Conservation (phyloP, 208 protist species). For the Naegleria lovaniensis region DNA sequence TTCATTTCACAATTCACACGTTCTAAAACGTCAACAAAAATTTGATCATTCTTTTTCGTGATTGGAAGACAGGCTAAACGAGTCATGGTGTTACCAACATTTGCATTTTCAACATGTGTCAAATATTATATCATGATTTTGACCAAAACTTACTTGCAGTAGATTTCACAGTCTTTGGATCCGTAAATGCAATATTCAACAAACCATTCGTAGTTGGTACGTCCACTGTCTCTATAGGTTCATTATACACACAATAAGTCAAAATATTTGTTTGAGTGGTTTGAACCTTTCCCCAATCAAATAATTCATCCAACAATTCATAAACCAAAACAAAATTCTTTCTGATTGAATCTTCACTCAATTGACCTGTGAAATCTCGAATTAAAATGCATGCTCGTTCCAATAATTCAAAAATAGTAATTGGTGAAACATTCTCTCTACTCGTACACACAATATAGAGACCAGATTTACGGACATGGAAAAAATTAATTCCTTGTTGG, state of each 20-base stretch:
- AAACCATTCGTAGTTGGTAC: not conserved
- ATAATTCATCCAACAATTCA: slow-evolving; percentile 78
- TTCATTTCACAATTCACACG: slow-evolving; percentile 63
- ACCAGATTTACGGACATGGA: slow-evolving; percentile 56
- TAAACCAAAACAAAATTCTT: slow-evolving; percentile 80
- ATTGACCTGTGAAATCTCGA: slow-evolving; percentile 70
- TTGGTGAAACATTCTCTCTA: slow-evolving; percentile 59
- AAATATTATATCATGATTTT: too few species aligned
- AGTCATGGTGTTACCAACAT: not conserved
- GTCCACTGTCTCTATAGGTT: slow-evolving; percentile 43
- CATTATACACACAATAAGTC: slow-evolving; percentile 65
- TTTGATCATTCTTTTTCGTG: slow-evolving; percentile 63
- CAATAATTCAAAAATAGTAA: slow-evolving; percentile 65
- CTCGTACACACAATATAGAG: slow-evolving; percentile 74
- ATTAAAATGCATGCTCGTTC: slow-evolving; percentile 59
- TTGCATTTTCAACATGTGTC: too few species aligned
- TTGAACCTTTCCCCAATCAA: slow-evolving; percentile 73
- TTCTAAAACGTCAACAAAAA: slow-evolving; percentile 80
- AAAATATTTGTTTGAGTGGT: slow-evolving; percentile 64
- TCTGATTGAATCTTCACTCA: slow-evolving; percentile 72
- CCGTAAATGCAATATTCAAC: not conserved
- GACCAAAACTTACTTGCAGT: not conserved
- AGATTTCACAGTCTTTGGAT: not conserved
- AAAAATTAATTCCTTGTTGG: slow-evolving; percentile 61
- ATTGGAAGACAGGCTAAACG: not conserved